Conservation (phyloP, 495 filamentous ascomycete species). For the Penicillium pulvis region DNA sequence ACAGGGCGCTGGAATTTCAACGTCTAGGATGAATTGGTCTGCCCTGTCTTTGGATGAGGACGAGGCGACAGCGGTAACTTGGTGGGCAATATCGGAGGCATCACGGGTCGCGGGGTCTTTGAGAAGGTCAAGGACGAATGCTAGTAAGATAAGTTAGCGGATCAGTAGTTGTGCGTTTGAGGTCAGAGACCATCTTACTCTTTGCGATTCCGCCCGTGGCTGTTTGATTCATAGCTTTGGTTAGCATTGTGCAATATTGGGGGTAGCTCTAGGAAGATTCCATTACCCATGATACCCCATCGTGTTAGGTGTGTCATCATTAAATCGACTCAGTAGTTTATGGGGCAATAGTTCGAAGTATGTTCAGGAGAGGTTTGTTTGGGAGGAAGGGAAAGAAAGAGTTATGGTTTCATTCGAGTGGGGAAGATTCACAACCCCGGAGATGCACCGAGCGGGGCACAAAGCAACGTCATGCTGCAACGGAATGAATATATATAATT, state of each 20-base stretch:
- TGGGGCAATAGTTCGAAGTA: not conserved
- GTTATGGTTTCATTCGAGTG: slow-evolving; percentile 9
- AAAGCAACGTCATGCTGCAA: slow-evolving; percentile 20
- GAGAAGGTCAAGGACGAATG: slow-evolving; percentile 82
- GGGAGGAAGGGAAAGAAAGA: slow-evolving; percentile 2
- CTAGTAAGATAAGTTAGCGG: slow-evolving; percentile 32
- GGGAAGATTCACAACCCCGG: slow-evolving; percentile 16
- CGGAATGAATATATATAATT: slow-evolving; percentile 1
- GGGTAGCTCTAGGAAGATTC: not conserved
- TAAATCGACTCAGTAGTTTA: not conserved
- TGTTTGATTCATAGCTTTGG: slow-evolving; percentile 24
- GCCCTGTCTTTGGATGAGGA: slow-evolving; percentile 71
- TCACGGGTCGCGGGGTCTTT: slow-evolving; percentile 70
- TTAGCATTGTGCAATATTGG: not conserved
- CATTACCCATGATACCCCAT: slow-evolving; percentile 76
- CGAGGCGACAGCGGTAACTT: slow-evolving; percentile 79
- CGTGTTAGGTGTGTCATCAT: slow-evolving; percentile 58
- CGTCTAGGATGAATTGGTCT: slow-evolving; percentile 67
- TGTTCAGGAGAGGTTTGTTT: not conserved
- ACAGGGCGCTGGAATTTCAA: slow-evolving; percentile 63
- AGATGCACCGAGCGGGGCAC: slow-evolving; percentile 39
- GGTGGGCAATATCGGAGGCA: slow-evolving; percentile 75
- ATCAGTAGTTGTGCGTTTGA: not conserved
- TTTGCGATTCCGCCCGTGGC: slow-evolving; percentile 81
- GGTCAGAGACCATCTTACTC: slow-evolving; percentile 45